Evolutionary conservation across 108 stramenopile species (phyloP), one percentile per base, ranked within the genome.

Genomic region (Cyclostephanos tholiformis): DNA sequence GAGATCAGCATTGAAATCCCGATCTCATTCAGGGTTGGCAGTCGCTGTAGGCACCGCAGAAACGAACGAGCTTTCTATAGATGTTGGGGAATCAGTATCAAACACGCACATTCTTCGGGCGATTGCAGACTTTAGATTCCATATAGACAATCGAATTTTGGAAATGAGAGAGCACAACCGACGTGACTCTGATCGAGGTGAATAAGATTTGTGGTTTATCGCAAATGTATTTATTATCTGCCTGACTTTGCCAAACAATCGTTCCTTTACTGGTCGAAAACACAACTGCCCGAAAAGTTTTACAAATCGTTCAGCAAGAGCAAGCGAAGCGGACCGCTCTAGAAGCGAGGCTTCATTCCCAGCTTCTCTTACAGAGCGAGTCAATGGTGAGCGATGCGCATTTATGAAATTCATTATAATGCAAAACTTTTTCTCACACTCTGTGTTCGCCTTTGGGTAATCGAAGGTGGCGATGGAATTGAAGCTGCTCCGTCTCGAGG

Each of bases 401-500:
- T 4, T 41, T 0, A 19, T 63, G 30, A 23, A 35, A 29, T 46
- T 71, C 20, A 60, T 27, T n/a, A 19, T 43, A 41, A 46, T 56
- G 35, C 2, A 16, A 32, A 59, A 17, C 27, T 36, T 49, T 48
- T 52, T 8, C 22, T 52, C 52, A 52, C 52, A 52, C 3, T 52
- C 6, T 52, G 22, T 52, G 1, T 41, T 41, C 35, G 4, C 43
- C 32, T 32, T 57, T 19, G 46, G 6, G 6, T 8, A 9, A 36
- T 27, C 4, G 16, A 56, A 79, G 78, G 78, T 79, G 29, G 84
- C 84, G 3, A 85, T 85, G 84, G 84, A 85, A 68, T 44, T 82
- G 44, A 85, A 85, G 62, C 65, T 85, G 12, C 64, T 85, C 23
- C 76, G 77, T 41, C 72, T 85, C 13, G 84, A 85, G 75, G 84